A percentile compares a stretch with the other conserved stretches of the same genome.
Conservation (phyloP, 768 basidiomycete species). For the Rhizopogon salebrosus region DNA sequence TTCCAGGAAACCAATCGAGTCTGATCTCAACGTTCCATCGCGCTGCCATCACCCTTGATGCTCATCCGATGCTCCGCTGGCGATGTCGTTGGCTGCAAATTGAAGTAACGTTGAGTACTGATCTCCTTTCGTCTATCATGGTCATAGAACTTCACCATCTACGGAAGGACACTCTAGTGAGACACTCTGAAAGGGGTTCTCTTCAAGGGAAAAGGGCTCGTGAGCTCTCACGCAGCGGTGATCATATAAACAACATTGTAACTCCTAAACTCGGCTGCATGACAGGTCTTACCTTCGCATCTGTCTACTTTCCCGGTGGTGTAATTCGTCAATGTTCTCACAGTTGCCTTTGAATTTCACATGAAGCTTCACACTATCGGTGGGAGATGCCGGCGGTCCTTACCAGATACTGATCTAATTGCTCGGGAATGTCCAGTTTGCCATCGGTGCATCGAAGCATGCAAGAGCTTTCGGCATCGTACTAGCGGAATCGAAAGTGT, state of each 20-base stretch:
- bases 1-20: too few species aligned
- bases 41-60: neutral
- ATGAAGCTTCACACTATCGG: neutral
- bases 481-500: neutral
- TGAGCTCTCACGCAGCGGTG: neutral
- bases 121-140: neutral
- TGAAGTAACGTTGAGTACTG: neutral
- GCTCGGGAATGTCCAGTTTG: neutral
- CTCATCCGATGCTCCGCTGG: neutral
- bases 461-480: neutral
- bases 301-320: neutral
- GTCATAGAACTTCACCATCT: neutral
- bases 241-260: slow-evolving; percentile 1
- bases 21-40: neutral
- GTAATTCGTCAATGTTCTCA: neutral
- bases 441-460: neutral
- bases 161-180: neutral
- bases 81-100: neutral
- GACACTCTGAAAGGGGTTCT: neutral
- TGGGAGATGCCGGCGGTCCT: neutral
- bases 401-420: neutral
- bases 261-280: slow-evolving; percentile 2
- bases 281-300: neutral
- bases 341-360: neutral
- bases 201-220: neutral